Conservation (phyloP, 2,329 filamentous ascomycete genomes). For the Ceratocystis destructans region DNA sequence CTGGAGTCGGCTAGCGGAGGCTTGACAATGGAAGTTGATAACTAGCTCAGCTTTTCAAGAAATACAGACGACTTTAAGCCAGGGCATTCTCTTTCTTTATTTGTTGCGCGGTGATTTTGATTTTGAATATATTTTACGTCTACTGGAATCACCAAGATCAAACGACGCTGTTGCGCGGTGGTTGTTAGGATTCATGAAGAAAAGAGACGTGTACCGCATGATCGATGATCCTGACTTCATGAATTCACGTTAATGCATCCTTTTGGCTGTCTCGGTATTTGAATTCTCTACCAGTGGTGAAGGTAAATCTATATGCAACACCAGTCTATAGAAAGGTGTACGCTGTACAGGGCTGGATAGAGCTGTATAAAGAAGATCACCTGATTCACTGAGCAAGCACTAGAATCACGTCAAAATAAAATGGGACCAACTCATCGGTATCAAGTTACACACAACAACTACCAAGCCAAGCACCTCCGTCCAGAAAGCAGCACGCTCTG, state of each 20-base stretch:
- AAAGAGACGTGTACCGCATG: background rate
- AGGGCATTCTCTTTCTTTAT: background rate
- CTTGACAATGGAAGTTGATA: slow-evolving; percentile 28
- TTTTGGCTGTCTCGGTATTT: background rate
- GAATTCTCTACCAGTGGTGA: too few species aligned
- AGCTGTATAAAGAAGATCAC: too few species aligned
- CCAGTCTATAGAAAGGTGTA: too few species aligned
- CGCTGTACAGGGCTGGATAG: too few species aligned
- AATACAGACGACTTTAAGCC: background rate
- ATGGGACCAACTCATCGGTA: background rate
- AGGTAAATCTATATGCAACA: too few species aligned
- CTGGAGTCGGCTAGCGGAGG: slow-evolving; percentile 21
- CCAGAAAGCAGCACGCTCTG: background rate
- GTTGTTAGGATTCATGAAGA: background rate
- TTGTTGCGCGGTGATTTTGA: background rate
- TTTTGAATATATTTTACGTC: too few species aligned
- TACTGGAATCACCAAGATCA: too few species aligned
- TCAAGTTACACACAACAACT: background rate
- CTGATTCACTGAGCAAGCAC: too few species aligned
- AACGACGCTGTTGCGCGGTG: background rate
- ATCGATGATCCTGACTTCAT: background rate
- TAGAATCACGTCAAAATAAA: background rate
- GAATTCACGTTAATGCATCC: background rate
- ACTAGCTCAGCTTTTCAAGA: slow-evolving; percentile 12
- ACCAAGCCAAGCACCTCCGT: background rate